Percentiles rank a stretch among this genome's conserved stretches.
Conservation (phyloP, 208 protist species). For the Acanthamoeba culbertsoni region DNA sequence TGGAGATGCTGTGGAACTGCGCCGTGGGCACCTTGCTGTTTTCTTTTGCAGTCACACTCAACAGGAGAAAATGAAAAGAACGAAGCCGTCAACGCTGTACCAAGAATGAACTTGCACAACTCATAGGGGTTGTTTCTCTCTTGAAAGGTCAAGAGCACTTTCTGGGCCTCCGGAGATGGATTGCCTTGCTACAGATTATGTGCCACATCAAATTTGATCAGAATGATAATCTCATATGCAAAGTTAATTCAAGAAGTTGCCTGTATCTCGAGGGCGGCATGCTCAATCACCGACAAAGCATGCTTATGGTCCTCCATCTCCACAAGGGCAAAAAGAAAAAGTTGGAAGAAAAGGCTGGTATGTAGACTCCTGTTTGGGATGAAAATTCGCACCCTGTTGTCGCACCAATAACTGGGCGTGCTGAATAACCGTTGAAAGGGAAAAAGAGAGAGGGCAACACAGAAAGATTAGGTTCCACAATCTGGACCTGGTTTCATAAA, state of each 20-base stretch:
- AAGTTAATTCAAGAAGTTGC: background rate
- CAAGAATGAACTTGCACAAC: constrained; percentile 12
- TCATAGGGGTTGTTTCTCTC: background rate
- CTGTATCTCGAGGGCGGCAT: background rate
- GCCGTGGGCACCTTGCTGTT: constrained; percentile 3
- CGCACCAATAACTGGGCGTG: too few species aligned
- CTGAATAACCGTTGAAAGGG: too few species aligned
- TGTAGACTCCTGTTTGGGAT: too few species aligned
- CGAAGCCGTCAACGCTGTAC: background rate
- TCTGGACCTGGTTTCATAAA: too few species aligned
- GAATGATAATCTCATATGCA: background rate
- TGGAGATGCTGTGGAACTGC: background rate
- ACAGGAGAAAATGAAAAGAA: background rate
- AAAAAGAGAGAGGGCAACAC: too few species aligned
- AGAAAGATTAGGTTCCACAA: too few species aligned
- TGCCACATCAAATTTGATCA: background rate
- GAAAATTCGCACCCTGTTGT: too few species aligned
- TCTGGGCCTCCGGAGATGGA: background rate
- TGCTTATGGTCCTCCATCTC: background rate
- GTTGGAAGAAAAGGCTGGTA: too few species aligned
- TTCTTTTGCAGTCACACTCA: background rate
- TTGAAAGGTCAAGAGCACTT: background rate
- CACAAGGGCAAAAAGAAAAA: background rate
- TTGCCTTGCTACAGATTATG: background rate
- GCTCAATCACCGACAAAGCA: background rate